Base-by-base conservation (phyloP, 441 rosid species). In the Mallotus japonicus region DNA sequence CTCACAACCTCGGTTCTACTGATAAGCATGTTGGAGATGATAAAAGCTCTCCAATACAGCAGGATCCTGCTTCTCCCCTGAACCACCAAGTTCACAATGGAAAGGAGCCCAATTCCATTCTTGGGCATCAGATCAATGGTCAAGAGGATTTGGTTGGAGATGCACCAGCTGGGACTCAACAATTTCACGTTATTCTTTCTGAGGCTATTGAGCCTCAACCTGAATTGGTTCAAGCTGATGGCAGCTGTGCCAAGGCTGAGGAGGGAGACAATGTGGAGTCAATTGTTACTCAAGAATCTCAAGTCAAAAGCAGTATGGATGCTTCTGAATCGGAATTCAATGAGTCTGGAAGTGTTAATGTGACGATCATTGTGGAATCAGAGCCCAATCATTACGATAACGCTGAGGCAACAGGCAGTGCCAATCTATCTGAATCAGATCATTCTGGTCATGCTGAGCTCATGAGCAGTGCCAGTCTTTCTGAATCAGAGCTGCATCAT, bases 51-150 rank as follows among this genome's bases (percentile, higher is more conserved):
- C 40, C 40, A 4, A 37, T 37, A 4, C 6, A 37, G 40, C 40
- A 37, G 40, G 40, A 37, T 37, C 40, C 40, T 37, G 40, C 0
- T 37, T 37, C 40, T 37, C 40, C 40, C 40, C 40, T 37, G 6
- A 37, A 37, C 0, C 40, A 1, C 40, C 40, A 28, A 76, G 79
- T 75, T 47, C 77, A 70, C 19, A 65, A 73, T 62, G 81, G 51
- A 60, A 51, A 24, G 2, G 28, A 22, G 46, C 19, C 12, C 32
- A 28, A 28, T 28, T 28, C 32, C 32, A 28, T 28, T 28, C 32
- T 28, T 28, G 2, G 32, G 32, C 53, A 73, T 47, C 90, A 85
- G 78, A 81, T 69, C 64, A 82, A 76, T 68, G 47, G 6, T 8
- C 54, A 57, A 28, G 66, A 59, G 2, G 37, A 32, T 66, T 57